Percentiles rank a stretch among this genome's conserved stretches.
These are phyloP conservation scores for Chloranthus sessilifolius DNA, from an alignment of 164 flowering plant species.

Conservation along the genomic window DNA sequence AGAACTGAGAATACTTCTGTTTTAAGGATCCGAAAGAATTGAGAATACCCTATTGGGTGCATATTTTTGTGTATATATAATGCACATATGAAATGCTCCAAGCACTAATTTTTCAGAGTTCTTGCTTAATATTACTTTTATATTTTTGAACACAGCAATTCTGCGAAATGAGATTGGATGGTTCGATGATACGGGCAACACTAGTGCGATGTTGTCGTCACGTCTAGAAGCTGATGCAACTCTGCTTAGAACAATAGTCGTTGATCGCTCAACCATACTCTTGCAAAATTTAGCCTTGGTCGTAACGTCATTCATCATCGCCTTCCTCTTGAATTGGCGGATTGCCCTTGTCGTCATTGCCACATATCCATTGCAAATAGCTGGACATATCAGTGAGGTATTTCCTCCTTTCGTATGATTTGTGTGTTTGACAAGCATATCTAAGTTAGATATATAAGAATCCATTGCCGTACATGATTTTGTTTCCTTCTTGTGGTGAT, in stretches of 20 bases:
- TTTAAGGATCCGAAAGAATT: too few relatives aligned
- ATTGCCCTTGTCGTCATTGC: conserved; percentile 81
- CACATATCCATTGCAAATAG: conserved; percentile 68
- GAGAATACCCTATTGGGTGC: too few relatives aligned
- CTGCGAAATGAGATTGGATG: conserved; percentile 90
- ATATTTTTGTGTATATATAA: too few relatives aligned
- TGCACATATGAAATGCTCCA: too few relatives aligned
- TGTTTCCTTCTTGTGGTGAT: conserved; percentile 12
- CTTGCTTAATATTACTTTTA: neutral
- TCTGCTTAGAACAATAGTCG: conserved; percentile 65
- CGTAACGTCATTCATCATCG: conserved; percentile 64
- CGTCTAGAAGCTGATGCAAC: conserved; percentile 85
- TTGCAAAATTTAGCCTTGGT: conserved; percentile 64
- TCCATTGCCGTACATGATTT: too few relatives aligned
- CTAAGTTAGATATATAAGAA: too few relatives aligned
- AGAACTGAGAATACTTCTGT: too few relatives aligned
- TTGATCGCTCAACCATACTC: conserved; percentile 78
- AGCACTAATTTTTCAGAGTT: too few relatives aligned
- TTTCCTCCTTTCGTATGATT: neutral
- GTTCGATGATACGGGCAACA: conserved; percentile 70
- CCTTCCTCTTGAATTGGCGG: conserved; percentile 92
- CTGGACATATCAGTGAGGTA: conserved; percentile 95
- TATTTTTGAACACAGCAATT: conserved; percentile 52
- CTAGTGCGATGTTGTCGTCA: conserved; percentile 77
- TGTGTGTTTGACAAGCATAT: neutral